Evolutionary conservation across 2,329 filamentous ascomycete genomes (phyloP), one percentile per base, ranked within the genome.

Genomic region (Phialemoniopsis sp.): DNA sequence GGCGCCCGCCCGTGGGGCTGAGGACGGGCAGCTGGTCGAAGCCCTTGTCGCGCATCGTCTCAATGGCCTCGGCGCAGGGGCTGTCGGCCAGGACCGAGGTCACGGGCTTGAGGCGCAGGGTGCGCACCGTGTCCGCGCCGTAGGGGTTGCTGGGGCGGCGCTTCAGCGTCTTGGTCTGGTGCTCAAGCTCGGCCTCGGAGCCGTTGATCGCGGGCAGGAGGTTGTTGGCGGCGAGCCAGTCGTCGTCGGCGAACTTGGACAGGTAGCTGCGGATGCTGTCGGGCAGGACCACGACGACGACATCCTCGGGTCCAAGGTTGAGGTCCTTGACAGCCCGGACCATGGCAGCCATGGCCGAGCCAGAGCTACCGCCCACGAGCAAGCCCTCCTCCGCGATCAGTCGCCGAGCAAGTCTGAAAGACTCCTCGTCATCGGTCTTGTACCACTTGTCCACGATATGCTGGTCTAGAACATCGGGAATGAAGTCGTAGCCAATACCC

Each of bases 201-300:
- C 64, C 68, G 46, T 66, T 63, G 47, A 66, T 59, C 13, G 54
- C 43, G n/a, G 87, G 80, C 18, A 97, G 77, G 17, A 98, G 87
- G 59, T 91, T 85, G 67, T 98, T 98, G 47, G 93, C 93, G 12
- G 89, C 90, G 40, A 98, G 82, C 94, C 93, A 98, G 70, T 97
- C 93, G 59, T 98, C 94, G 60, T 98, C 93, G 49, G 89, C 89
- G 60, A 98, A 98, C 78, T 98, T 98, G 69, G 86, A 91, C 18
- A 98, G 80, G 63, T 98, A 98, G 66, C 89, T 96, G 56, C 93
- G 80, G 59, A 98, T 97, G 68, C 89, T 95, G 63, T 98, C 93
- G 2, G 93, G 94, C 14, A 96, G 73, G 38, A 98, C 71, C 19
- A 96, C 89, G 19, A 98, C 93, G 0, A 97, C 80, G 2, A 89